Percentiles rank a stretch among this genome's conserved stretches.
Conservation (phyloP, 805 yeast genomes). For the Teunomyces barrocoloradensis region DNA sequence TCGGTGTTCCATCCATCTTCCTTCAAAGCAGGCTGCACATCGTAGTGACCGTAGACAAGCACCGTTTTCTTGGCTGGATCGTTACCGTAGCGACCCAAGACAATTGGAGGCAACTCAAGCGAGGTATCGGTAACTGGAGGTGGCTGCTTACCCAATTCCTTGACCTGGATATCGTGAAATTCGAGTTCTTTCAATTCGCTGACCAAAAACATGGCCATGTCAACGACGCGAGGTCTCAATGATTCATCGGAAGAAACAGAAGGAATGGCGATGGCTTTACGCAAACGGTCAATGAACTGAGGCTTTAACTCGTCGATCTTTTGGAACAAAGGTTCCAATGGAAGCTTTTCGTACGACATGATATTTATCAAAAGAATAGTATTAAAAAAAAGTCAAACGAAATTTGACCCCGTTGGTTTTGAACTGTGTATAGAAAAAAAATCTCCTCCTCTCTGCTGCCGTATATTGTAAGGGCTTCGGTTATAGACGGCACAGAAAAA, state of each 20-base stretch:
- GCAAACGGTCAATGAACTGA: constrained; percentile 65
- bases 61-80: constrained; percentile 86
- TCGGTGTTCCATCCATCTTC: constrained; percentile 97
- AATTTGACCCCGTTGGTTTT: neutral
- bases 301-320: constrained; percentile 77
- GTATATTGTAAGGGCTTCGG: neutral
- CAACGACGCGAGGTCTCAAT: constrained; percentile 83
- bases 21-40: constrained; percentile 90
- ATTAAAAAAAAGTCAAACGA: neutral
- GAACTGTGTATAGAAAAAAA: neutral
- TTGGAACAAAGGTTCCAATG: constrained; percentile 46
- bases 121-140: constrained; percentile 74
- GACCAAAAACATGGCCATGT: constrained; percentile 82
- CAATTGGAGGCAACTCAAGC: constrained; percentile 87
- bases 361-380: too few species aligned
- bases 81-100: constrained; percentile 81
- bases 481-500: neutral
- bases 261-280: constrained; percentile 88
- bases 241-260: constrained; percentile 91
- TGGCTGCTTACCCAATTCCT: constrained; percentile 85
- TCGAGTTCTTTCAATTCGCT: constrained; percentile 69
- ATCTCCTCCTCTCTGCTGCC: neutral
- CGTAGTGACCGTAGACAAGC: constrained; percentile 94
- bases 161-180: constrained; percentile 76
- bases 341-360: constrained; percentile 41